Conservation (phyloP, 148 eudicot genomes). For the Rhododendron mucronatum region DNA sequence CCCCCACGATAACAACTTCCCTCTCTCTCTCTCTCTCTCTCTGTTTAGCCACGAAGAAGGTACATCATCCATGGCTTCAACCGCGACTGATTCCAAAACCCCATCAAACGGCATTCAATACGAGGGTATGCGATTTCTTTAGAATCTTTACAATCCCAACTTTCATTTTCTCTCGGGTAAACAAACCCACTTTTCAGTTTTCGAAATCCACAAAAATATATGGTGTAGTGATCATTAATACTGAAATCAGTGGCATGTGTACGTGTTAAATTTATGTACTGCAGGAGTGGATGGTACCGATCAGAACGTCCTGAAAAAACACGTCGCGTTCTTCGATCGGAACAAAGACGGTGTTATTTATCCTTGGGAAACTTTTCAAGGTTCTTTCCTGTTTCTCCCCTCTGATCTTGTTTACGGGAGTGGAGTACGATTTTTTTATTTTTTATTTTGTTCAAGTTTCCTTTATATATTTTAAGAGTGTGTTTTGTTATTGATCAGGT, state of each 20-base stretch:
- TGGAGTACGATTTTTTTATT: background rate
- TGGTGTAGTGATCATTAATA: background rate
- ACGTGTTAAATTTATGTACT: background rate
- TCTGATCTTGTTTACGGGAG: background rate
- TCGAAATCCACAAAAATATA: background rate
- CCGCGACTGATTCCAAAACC: constrained; percentile 2
- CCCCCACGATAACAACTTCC: background rate
- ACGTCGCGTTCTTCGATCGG: constrained; percentile 63
- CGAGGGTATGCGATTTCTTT: background rate
- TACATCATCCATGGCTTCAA: constrained; percentile 1
- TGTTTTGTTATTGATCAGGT: constrained; percentile 22
- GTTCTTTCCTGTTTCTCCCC: background rate
- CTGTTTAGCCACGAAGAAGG: constrained; percentile 1
- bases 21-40: background rate
- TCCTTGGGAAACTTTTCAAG: constrained; percentile 76
- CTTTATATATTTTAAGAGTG: background rate
- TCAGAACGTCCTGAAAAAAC: constrained; percentile 48
- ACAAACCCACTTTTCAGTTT: background rate
- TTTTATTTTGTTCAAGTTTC: background rate
- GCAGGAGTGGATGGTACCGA: constrained; percentile 14
- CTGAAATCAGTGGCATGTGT: background rate
- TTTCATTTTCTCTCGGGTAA: background rate
- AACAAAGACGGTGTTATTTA: constrained; percentile 76
- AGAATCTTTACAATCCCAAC: background rate
- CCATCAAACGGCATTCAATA: background rate